Evolutionary conservation across 2,329 filamentous ascomycete species (phyloP).

Genomic region (Xylaria multiplex): DNA sequence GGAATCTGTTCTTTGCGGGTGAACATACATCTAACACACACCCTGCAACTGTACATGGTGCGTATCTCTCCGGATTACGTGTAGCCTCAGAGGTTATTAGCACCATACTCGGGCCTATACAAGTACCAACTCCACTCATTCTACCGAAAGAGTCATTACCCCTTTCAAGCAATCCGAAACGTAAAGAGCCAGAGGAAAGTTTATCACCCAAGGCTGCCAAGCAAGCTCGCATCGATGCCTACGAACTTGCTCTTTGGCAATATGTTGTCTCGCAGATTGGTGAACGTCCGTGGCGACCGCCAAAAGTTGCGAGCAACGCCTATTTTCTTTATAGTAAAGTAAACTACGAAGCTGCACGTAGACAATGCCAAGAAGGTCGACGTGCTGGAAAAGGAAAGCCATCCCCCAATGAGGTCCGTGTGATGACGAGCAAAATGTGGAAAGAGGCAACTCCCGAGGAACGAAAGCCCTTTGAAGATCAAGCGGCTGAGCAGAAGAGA

Average conservation of each 20-base stretch:
- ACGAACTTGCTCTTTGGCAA: conserved; percentile 64
- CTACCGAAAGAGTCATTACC: conserved; percentile 64
- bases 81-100: conserved; percentile 89
- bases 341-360: conserved; percentile 71
- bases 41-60: conserved; percentile 95
- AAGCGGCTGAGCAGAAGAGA: conserved; percentile 76
- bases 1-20: conserved; percentile 92
- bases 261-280: conserved; percentile 70
- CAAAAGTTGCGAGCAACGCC: conserved; percentile 80
- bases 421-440: conserved; percentile 91
- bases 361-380: conserved; percentile 72
- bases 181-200: conserved; percentile 55
- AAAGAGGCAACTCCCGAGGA: conserved; percentile 76
- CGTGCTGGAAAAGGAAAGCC: conserved; percentile 71
- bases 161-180: conserved; percentile 57
- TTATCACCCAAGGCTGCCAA: conserved; percentile 58
- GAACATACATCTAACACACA: conserved; percentile 97
- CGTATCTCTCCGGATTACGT: conserved; percentile 91
- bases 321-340: conserved; percentile 90
- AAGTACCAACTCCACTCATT: conserved; percentile 79
- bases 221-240: conserved; percentile 64
- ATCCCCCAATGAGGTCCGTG: conserved; percentile 82
- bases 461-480: conserved; percentile 80
- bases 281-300: conserved; percentile 76
- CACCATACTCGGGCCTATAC: conserved; percentile 81